Conservation (phyloP, 169 alveolate genomes). For the Plasmodium gallinaceum region DNA sequence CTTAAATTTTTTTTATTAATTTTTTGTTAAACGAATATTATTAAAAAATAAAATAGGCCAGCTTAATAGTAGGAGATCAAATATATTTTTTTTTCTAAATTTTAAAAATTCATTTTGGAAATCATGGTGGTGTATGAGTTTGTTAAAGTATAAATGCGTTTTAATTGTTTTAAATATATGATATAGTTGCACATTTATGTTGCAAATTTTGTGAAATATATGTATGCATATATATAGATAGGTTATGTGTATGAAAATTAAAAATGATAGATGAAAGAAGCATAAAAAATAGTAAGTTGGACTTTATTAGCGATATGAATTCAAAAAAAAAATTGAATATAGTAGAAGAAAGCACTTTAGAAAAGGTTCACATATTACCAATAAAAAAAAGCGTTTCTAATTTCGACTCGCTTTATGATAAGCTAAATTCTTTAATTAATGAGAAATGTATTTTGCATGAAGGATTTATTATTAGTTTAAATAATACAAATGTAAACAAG, state of each 20-base stretch:
- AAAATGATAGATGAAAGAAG: conserved; percentile 25
- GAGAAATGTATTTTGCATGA: conserved; percentile 39
- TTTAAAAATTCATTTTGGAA: too few relatives aligned
- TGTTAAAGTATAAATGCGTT: too few relatives aligned
- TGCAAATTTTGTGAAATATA: not conserved
- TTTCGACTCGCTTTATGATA: conserved; percentile 7
- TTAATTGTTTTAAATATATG: too few relatives aligned
- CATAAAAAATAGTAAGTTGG: conserved; percentile 37
- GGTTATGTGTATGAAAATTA: conserved; percentile 16
- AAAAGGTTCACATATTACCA: conserved; percentile 61
- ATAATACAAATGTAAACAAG: not conserved
- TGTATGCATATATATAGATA: conserved; percentile 6
- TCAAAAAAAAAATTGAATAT: conserved; percentile 31
- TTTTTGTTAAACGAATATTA: too few relatives aligned
- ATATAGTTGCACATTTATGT: too few relatives aligned
- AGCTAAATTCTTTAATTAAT: conserved; percentile 27
- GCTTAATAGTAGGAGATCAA: too few relatives aligned
- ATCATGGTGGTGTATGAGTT: too few relatives aligned
- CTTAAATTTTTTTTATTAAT: too few relatives aligned
- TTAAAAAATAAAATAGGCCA: too few relatives aligned
- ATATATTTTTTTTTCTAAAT: too few relatives aligned
- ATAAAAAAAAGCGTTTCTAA: conserved; percentile 25
- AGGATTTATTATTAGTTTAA: conserved; percentile 39
- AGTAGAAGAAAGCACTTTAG: conserved; percentile 28
- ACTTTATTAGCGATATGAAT: conserved; percentile 17